Percentiles rank a stretch among this genome's conserved stretches.
Conservation (phyloP, 1,284 basidiomycete genomes). For the Papiliotrema laurentii region DNA sequence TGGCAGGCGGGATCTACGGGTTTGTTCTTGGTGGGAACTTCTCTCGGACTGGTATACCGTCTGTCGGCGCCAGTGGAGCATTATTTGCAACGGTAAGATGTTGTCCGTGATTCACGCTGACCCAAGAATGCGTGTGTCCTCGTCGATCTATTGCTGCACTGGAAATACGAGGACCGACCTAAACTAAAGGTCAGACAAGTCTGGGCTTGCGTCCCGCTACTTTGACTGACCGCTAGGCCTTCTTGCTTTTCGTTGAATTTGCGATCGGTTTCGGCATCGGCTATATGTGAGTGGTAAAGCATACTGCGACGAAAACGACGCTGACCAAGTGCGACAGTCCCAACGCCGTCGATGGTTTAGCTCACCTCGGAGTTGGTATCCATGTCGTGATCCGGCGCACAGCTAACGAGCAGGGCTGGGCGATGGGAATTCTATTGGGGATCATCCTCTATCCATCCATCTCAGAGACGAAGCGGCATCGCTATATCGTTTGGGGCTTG, state of each 20-base stretch:
- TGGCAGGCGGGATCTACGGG: constrained; percentile 87
- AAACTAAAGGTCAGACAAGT: constrained; percentile 59
- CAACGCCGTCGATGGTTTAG: constrained; percentile 45
- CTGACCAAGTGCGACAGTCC: constrained; percentile 25
- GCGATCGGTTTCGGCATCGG: constrained; percentile 80
- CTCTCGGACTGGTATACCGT: constrained; percentile 79
- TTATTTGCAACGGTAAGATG: constrained; percentile 70
- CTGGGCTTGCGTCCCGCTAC: not conserved
- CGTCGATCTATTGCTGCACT: constrained; percentile 88
- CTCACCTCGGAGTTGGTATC: constrained; percentile 49
- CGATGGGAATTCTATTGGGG: constrained; percentile 71
- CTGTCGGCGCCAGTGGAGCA: constrained; percentile 88
- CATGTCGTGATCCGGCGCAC: not conserved
- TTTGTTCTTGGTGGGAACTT: constrained; percentile 80
- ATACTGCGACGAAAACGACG: not conserved
- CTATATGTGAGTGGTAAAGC: constrained; percentile 54
- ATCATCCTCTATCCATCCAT: constrained; percentile 87
- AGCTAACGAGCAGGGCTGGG: constrained; percentile 28
- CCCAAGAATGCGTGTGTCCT: constrained; percentile 63
- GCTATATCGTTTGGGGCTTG: constrained; percentile 66
- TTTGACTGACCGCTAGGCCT: constrained; percentile 48
- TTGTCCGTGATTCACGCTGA: not conserved
- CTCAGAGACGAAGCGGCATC: constrained; percentile 66
- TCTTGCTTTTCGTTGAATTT: constrained; percentile 78
- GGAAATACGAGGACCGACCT: constrained; percentile 79